Evolutionary conservation across 225 moss, liverwort and hornwort genomes (phyloP).

Genomic region (Polytrichum formosum): DNA sequence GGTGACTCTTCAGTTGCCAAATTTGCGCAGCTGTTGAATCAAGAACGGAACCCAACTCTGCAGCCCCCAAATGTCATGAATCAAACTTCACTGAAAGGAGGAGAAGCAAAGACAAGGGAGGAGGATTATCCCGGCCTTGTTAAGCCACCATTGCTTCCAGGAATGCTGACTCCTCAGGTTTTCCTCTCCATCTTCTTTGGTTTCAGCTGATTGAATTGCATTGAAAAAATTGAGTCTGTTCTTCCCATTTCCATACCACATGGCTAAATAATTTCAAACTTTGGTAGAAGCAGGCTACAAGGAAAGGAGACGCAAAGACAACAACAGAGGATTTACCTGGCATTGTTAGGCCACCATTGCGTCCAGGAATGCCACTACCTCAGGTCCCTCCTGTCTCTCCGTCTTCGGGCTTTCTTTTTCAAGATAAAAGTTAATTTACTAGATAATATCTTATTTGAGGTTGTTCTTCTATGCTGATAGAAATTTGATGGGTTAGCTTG

Average conservation of each 20-base stretch:
- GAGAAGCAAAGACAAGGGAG: background rate
- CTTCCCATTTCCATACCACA: no score
- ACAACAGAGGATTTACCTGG: slow-evolving; percentile 31
- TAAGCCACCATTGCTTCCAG: slow-evolving; percentile 38
- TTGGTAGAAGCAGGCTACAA: slow-evolving; percentile 18
- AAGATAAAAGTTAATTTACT: no score
- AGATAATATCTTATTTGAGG: no score
- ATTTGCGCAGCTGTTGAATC: slow-evolving; percentile 29
- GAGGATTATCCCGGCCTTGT: slow-evolving; percentile 39
- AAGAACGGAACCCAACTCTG: slow-evolving; percentile 26
- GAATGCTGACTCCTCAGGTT: slow-evolving; percentile 41
- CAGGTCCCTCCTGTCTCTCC: slow-evolving; percentile 21
- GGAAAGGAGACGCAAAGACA: background rate
- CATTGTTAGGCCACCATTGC: slow-evolving; percentile 36
- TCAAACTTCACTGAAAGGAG: background rate
- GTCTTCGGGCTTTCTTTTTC: no score
- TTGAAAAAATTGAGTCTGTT: no score
- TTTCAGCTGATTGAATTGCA: no score
- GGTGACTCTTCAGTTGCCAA: slow-evolving; percentile 30
- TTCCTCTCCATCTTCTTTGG: no score
- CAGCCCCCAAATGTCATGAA: background rate
- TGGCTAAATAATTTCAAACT: no score
- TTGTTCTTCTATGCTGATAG: no score
- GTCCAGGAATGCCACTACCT: slow-evolving; percentile 38
- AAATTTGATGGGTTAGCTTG: no score